Base-by-base conservation (phyloP, 148 eudicot species). In the Chenopodium album region DNA sequence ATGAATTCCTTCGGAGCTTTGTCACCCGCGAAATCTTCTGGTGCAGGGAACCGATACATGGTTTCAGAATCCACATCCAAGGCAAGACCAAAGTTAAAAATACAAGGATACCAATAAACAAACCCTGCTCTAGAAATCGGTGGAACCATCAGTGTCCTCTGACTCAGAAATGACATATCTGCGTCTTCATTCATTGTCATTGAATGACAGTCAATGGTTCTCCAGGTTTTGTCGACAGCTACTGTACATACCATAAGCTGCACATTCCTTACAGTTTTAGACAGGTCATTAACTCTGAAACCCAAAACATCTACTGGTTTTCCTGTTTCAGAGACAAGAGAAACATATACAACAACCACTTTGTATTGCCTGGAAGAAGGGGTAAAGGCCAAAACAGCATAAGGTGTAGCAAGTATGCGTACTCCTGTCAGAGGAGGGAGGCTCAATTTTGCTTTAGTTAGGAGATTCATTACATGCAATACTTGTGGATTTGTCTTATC, bases 21-120 rank as follows among this genome's bases (percentile, higher is more conserved):
- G 13, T 19, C 10, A 19, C 9, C 10, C 1, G 14, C 3, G 26
- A 10, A 17, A 54, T 19, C 64, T 13, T 31, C 9, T 50, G 67
- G 75, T 3, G 14, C 19, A 67, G 75, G 62, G 34, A 69, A 50
- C 37, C 52, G 48, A 54, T 52, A 29, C 1, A 79, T 31, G 50
- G 47, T 79, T 79, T 79, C 75, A 29, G 75, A 23, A 6, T 79
- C 75, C 28, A 79, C 50, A 69, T 79, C 81, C 81, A 79, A 52
- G 46, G 81, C 65, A 22, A 69, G 10, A 79, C 66, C 65, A 70
- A 46, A n/a, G 6, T 5, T 2, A 22, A 5, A 9, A 19, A 2
- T 12, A 52, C 2, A 8, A 26, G 11, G 4, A 79, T 14, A 32
- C 75, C 66, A 69, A 70, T 79, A 79, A 50, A 79, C 19, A 32